Base-by-base conservation (phyloP, 495 filamentous ascomycete species). In the Aspergillus nidulans region DNA sequence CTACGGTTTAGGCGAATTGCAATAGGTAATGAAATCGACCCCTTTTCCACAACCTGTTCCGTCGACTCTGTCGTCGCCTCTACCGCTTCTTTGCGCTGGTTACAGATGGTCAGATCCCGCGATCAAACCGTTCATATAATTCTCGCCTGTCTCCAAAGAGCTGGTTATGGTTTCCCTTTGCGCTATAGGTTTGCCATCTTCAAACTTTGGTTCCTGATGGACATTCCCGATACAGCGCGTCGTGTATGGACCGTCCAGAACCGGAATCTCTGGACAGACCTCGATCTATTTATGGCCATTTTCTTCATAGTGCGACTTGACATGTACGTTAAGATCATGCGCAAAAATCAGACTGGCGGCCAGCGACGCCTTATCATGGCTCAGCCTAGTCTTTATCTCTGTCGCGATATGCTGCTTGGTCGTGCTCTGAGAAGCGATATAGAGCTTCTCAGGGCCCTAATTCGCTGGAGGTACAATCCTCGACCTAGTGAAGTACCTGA, bases 121-220 rank as follows among this genome's bases (percentile, higher is more conserved):
- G 74, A 80, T 23, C 55, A 53, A 1, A 65, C 72, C 0, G 72
- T 78, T 26, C 63, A 77, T 20, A 78, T 83, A 49, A 86, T 90
- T 57, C 57, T 87, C 18, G 67, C 71, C 13, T 57, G 64, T 9
- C 68, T 91, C 23, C 75, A 72, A 1, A 54, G 72, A 3, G 60
- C 73, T 18, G 81, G 84, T 7, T 77, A 79, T 30, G 64, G 73
- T n/a, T 58, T 85, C 10, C 84, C 83, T 9, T 15, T 34, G 1
- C 58, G 66, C 21, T 74, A 74, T 19, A 52, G 66, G 18, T 20
- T 65, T 3, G 68, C 74, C 16, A 62, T 89, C 36, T 75, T 77
- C 57, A 85, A 86, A 65, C 61, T 86, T 20, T 89, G 86, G 87
- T 77, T 87, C 25, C 54, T 84, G 21, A 82, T 89, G 73, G 86